phyloP scores from a whole-genome alignment of 2,329 filamentous ascomycete species.

The Colletotrichum cordylinicola region DNA sequence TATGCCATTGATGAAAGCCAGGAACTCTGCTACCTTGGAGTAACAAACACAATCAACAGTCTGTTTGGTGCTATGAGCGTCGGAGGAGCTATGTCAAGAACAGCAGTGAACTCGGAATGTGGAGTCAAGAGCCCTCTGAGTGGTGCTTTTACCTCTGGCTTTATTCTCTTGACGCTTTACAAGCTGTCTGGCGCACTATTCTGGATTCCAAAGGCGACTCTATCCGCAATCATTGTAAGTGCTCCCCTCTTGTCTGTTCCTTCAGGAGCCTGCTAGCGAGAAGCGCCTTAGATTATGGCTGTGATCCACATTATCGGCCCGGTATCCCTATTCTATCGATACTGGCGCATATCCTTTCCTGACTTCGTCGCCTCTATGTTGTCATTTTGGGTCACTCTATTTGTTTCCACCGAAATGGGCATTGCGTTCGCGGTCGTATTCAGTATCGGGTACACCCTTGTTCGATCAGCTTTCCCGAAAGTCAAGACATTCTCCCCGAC shows the following conservation, averaged over 20 bases:
- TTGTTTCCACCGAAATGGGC: slow-evolving; percentile 64
- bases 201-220: slow-evolving; percentile 71
- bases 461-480: slow-evolving; percentile 61
- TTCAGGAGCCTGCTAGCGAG: neutral
- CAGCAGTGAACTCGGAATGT: slow-evolving; percentile 70
- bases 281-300: slow-evolving; percentile 56
- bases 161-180: slow-evolving; percentile 67
- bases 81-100: slow-evolving; percentile 71
- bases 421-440: slow-evolving; percentile 66
- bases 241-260: neutral
- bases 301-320: slow-evolving; percentile 67
- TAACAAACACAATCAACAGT: slow-evolving; percentile 68
- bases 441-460: slow-evolving; percentile 65
- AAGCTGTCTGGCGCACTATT: slow-evolving; percentile 65
- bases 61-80: slow-evolving; percentile 70
- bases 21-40: slow-evolving; percentile 68
- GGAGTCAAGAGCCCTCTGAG: slow-evolving; percentile 67
- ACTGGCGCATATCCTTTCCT: slow-evolving; percentile 68
- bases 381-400: slow-evolving; percentile 68
- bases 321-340: slow-evolving; percentile 64
- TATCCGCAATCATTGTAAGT: slow-evolving; percentile 66
- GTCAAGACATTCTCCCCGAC: slow-evolving; percentile 36
- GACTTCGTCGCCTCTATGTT: slow-evolving; percentile 70
- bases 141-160: slow-evolving; percentile 64
- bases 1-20: slow-evolving; percentile 70